Evolutionary conservation across 805 yeast species (phyloP), one percentile per base, ranked within the genome.

Genomic region (Martiniozyma abietophila): DNA sequence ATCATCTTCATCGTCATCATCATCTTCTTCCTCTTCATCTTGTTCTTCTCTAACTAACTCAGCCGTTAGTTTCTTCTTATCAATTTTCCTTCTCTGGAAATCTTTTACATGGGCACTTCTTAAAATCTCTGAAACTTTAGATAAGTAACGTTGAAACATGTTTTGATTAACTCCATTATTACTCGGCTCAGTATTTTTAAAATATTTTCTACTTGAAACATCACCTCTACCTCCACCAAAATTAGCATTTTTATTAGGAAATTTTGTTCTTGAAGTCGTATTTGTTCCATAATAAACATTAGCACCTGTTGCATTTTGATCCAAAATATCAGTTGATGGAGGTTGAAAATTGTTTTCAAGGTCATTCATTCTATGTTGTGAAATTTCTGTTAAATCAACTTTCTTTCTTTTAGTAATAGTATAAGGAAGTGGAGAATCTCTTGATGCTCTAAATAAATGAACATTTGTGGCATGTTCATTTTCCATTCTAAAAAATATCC

Each of bases 381-480:
- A n/a, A n/a, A n/a, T n/a, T n/a, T n/a, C n/a, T n/a, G n/a, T n/a
- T n/a, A n/a, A n/a, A n/a, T n/a, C n/a, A 18, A 24, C 29, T 31
- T 24, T 35, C 10, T n/a, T 20, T 10, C 36, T 31, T 16, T 31
- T 26, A 14, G 27, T 29, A 2, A 71, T 53, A 2, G 75, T 71
- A 43, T 85, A 89, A 0, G 98, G 98, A 35, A 89, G 59, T 2
- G 89, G 83, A 8, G 84, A 63, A 41, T 89, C 96, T 38, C 94
- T 74, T 8, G 94, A 78, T 0, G 96, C 97, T 43, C 94, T 69
- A 56, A 78, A 82, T 28, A 85, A 60, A 36, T 75, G 76, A 8
- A 86, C 95, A 52, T 89, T 89, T 1, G 96, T 77, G 30, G 88
- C 79, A 56, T 92, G 98, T 56, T 92, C 97, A 57, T 92, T 92